These are phyloP conservation scores for Cryptosporidium sp. DNA, from an alignment of 169 alveolate species.

Conservation along the genomic window DNA sequence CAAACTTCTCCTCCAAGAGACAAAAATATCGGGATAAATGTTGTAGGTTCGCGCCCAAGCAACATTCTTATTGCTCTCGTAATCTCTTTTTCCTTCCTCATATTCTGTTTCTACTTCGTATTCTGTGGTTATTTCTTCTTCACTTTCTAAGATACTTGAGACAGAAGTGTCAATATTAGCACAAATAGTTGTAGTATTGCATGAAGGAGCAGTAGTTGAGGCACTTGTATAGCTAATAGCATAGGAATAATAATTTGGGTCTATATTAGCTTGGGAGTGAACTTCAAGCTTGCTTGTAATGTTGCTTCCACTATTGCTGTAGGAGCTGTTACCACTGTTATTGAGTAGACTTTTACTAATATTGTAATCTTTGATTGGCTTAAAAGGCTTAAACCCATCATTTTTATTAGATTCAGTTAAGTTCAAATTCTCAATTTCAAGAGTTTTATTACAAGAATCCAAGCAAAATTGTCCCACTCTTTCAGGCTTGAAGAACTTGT, in stretches of 20 bases:
- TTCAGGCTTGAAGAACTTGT: slow-evolving; percentile 3
- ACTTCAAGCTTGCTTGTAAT: background rate
- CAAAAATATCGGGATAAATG: slow-evolving; percentile 68
- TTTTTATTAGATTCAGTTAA: background rate
- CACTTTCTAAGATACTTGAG: background rate
- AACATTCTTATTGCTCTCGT: background rate
- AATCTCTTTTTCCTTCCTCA: background rate
- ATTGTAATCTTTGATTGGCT: background rate
- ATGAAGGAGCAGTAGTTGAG: background rate
- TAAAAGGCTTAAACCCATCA: background rate
- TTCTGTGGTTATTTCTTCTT: background rate
- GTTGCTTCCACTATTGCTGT: background rate
- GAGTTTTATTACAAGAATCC: background rate
- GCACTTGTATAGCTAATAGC: slow-evolving; percentile 2
- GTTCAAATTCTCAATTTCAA: background rate
- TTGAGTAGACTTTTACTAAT: background rate
- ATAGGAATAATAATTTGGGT: background rate
- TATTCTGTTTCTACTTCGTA: slow-evolving; percentile 9
- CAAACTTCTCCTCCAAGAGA: slow-evolving; percentile 51
- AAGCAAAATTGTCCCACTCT: background rate
- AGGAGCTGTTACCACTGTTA: background rate
- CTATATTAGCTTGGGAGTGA: background rate
- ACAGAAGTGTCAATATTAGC: background rate
- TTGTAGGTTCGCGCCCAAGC: background rate
- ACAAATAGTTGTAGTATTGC: background rate